A percentile compares a stretch with the other conserved stretches of the same genome.
Evolutionary conservation across 306 rosid species (phyloP).

Genomic region (Castanea sativa): DNA sequence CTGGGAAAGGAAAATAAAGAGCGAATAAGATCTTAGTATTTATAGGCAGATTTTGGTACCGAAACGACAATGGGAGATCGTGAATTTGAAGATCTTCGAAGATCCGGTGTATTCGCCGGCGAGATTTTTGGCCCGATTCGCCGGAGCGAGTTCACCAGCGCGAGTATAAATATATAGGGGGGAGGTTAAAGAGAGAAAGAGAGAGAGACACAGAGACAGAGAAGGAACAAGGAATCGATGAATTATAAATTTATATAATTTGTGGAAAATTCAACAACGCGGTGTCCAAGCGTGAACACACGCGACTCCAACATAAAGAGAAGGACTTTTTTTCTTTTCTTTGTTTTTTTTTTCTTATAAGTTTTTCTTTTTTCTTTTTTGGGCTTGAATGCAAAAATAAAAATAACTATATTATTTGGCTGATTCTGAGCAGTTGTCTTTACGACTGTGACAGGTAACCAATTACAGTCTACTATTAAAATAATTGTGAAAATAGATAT

Average conservation of each 20-base stretch:
- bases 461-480: too few relatives aligned
- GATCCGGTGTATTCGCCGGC: not conserved
- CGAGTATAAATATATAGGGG: not conserved
- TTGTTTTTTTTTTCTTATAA: too few relatives aligned
- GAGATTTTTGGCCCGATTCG: slow-evolving; percentile 6
- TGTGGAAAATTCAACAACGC: too few relatives aligned
- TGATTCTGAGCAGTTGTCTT: too few relatives aligned
- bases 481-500: too few relatives aligned
- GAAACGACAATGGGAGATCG: not conserved
- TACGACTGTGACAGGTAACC: accelerated
- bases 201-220: slow-evolving; percentile 21
- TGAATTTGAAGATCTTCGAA: not conserved
- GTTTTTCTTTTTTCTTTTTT: too few relatives aligned
- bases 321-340: too few relatives aligned
- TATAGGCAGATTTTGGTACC: not conserved
- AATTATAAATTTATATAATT: too few relatives aligned
- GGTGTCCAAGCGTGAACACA: too few relatives aligned
- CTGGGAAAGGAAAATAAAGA: not conserved
- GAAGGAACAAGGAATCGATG: slow-evolving; percentile 7
- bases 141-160: slow-evolving; percentile 17
- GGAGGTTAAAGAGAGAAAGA: not conserved
- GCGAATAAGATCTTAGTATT: slow-evolving; percentile 3
- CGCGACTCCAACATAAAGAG: too few relatives aligned
- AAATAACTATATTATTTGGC: too few relatives aligned
- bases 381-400: too few relatives aligned